A percentile compares a stretch with the other conserved stretches of the same genome.
phyloP scores from a whole-genome alignment of 1,284 basidiomycete genomes.

The Clitocybe nebularis region DNA sequence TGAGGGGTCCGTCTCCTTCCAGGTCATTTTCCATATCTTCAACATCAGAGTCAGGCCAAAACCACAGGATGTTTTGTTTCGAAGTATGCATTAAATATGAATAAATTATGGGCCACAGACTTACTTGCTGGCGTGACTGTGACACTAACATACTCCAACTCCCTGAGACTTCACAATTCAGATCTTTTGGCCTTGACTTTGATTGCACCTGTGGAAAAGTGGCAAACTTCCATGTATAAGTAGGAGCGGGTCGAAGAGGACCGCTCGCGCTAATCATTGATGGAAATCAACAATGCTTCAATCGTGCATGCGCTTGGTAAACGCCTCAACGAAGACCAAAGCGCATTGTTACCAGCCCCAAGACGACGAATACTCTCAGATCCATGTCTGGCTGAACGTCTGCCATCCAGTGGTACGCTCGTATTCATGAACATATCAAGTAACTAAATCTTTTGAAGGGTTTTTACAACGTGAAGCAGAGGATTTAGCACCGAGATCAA shows the following conservation, averaged over 20 bases:
- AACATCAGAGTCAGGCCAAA: too few species aligned
- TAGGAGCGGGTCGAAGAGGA: slow-evolving; percentile 6
- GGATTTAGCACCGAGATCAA: slow-evolving; percentile 45
- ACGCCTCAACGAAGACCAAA: slow-evolving; percentile 23
- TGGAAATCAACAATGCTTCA: slow-evolving; percentile 52
- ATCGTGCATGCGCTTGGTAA: slow-evolving; percentile 39
- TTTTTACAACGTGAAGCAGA: slow-evolving; percentile 69
- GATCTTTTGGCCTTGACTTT: too few species aligned
- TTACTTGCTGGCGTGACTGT: too few species aligned
- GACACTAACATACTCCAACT: too few species aligned
- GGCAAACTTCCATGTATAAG: slow-evolving; percentile 12
- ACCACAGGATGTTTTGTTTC: too few species aligned
- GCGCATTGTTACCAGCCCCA: slow-evolving; percentile 13
- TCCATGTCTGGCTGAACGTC: slow-evolving; percentile 62
- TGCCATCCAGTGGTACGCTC: slow-evolving; percentile 58
- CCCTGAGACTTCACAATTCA: too few species aligned
- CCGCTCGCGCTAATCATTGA: slow-evolving; percentile 6
- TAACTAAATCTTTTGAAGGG: slow-evolving; percentile 40
- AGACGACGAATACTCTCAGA: slow-evolving; percentile 40
- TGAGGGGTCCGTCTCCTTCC: slow-evolving; percentile 33
- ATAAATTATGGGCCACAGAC: too few species aligned
- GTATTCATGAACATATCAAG: slow-evolving; percentile 16
- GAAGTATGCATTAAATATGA: too few species aligned
- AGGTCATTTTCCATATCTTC: slow-evolving; percentile 50
- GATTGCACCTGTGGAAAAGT: too few species aligned